Evolutionary conservation across 1,284 basidiomycete genomes (phyloP), one percentile per base, ranked within the genome.

Genomic region (Laetiporus sulphureus): DNA sequence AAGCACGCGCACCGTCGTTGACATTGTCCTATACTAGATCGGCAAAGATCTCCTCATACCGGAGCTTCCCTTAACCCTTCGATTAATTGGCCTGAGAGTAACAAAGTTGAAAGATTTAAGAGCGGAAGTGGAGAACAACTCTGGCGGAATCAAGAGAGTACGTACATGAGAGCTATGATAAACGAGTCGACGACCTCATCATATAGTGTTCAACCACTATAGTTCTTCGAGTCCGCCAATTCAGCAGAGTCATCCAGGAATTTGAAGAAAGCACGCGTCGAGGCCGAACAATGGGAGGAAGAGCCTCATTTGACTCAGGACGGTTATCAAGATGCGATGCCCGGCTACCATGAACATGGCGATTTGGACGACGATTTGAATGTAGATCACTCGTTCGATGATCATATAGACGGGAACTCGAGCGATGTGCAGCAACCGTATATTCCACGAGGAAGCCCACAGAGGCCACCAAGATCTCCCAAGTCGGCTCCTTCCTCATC

Each of bases 81-180:
- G 91, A 31, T 69, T 95, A 3, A 82, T 95, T 42, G 91, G 91
- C 2, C 66, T 95, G 19, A 72, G 91, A 34, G 70, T 92, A 18
- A 91, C 89, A 2, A 91, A 87, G 47, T 65, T 95, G 42, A 90
- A 86, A 55, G 91, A 95, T 60, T 63, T 93, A 20, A 69, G 69
- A 46, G 71, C 67, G 12, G 56, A 68, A 36, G 67, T 69, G 20
- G 66, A 73, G 12, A 52, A 54, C 6, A 57, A 58, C 13, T 65
- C 61, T 35, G 71, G 73, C 18, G 71, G 75, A 3, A 86, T 89
- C 43, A 83, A 83, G 58, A 68, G 76, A 40, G 85, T 84, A 55
- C 44, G 75, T 47, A 6, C 32, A 16, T 32, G 20, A 33, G 29
- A n/a, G 2, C 19, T 4, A 19, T 23, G n/a, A 15, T n/a, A 4